Conservation (phyloP, 2,329 filamentous ascomycete genomes). For the Pseudogymnoascus sp. region DNA sequence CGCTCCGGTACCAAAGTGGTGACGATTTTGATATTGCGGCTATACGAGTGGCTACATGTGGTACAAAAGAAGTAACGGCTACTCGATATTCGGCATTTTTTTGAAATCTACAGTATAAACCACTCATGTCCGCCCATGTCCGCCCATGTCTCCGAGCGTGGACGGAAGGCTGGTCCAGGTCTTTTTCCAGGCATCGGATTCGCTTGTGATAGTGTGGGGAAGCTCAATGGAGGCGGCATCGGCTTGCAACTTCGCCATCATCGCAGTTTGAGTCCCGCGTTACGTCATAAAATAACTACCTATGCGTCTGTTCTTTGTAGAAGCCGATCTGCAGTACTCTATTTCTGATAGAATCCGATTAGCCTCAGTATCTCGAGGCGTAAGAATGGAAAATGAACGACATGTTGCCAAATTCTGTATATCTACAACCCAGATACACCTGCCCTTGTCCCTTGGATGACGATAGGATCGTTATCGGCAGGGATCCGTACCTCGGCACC, state of each 20-base stretch:
- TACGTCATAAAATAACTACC: constrained; percentile 1
- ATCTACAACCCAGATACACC: background rate
- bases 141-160: constrained; percentile 6
- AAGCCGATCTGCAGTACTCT: background rate
- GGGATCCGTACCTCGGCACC: constrained; percentile 3
- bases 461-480: constrained; percentile 4
- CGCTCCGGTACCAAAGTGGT: constrained; percentile 2
- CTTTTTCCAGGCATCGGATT: constrained; percentile 3
- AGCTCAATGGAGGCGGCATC: constrained; percentile 8
- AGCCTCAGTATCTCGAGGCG: background rate
- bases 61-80: background rate
- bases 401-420: background rate
- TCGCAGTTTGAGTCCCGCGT: background rate
- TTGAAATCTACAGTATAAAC: background rate
- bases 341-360: background rate
- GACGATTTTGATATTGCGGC: constrained; percentile 5
- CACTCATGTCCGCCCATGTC: background rate
- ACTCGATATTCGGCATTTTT: background rate
- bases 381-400: background rate
- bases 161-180: constrained; percentile 9
- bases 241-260: background rate
- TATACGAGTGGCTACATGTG: background rate
- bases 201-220: constrained; percentile 12
- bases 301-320: background rate
- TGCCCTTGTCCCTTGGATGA: background rate